phyloP scores from a whole-genome alignment of 805 yeast species.

The Cyberlindnera xylosilytica region DNA sequence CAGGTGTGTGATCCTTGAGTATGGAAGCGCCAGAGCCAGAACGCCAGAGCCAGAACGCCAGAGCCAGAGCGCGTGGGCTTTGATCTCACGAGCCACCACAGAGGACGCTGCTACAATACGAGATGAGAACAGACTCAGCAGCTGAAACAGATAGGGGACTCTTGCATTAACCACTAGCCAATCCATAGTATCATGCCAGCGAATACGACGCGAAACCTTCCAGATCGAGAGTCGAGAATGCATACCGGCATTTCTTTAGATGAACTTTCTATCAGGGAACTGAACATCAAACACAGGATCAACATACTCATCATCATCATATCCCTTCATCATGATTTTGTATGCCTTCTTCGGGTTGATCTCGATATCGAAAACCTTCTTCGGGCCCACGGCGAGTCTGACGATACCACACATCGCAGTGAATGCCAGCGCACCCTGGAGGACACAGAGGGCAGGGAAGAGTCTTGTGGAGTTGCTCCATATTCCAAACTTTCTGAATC shows the following conservation, averaged over 20 bases:
- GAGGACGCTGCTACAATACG: no score
- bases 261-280: not conserved
- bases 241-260: not conserved
- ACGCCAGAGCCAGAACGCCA: no score
- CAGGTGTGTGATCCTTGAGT: no score
- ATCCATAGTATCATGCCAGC: no score
- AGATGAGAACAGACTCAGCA: no score
- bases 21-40: no score
- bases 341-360: not conserved
- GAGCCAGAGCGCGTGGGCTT: no score
- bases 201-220: no score
- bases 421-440: not conserved
- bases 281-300: not conserved
- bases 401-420: not conserved
- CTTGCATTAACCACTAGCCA: no score
- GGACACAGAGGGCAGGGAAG: not conserved
- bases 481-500: not conserved
- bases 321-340: not conserved
- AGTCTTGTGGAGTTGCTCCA: not conserved
- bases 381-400: not conserved
- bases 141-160: no score
- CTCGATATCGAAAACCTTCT: not conserved
- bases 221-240: no score
- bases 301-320: not conserved
- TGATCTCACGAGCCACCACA: no score